Percentiles rank a stretch among this genome's conserved stretches.
phyloP scores from a whole-genome alignment of 2,329 filamentous ascomycete species.

The Diaporthe vaccinii region DNA sequence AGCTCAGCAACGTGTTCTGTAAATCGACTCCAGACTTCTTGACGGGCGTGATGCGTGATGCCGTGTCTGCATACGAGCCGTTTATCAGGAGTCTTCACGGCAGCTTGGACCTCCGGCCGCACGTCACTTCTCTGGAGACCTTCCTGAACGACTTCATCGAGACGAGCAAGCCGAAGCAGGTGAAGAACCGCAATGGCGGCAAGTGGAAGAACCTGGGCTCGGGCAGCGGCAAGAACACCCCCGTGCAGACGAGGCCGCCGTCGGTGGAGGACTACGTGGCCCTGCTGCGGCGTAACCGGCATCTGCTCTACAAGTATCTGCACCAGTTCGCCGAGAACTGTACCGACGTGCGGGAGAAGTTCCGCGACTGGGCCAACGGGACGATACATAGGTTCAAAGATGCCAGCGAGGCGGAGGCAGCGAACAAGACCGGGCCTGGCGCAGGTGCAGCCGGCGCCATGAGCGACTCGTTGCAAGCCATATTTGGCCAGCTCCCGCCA shows the following conservation, averaged over 20 bases:
- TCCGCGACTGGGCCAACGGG: conserved; percentile 71
- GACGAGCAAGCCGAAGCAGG: conserved; percentile 59
- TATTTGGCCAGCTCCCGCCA: conserved; percentile 62
- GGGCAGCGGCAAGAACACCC: conserved; percentile 49
- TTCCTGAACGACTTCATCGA: conserved; percentile 82
- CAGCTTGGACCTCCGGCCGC: conserved; percentile 77
- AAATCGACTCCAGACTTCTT: conserved; percentile 78
- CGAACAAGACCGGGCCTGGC: neutral
- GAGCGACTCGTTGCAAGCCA: conserved; percentile 53
- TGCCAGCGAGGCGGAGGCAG: conserved; percentile 32
- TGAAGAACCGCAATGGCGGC: conserved; percentile 69
- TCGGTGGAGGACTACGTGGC: conserved; percentile 80
- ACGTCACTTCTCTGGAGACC: conserved; percentile 74
- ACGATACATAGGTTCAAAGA: conserved; percentile 69
- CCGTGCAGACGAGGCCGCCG: conserved; percentile 59
- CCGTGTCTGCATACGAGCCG: conserved; percentile 78
- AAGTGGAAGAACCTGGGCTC: conserved; percentile 59
- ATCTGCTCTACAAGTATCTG: conserved; percentile 76
- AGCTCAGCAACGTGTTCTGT: conserved; percentile 77
- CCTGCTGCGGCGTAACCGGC: conserved; percentile 74
- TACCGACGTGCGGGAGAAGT: conserved; percentile 73
- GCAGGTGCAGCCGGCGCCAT: conserved; percentile 49
- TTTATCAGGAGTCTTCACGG: conserved; percentile 81
- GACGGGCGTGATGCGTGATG: conserved; percentile 76
- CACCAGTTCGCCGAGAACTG: conserved; percentile 78